These are phyloP conservation scores for Pythium biforme DNA, from an alignment of 352 stramenopile species.

Conservation along the genomic window DNA sequence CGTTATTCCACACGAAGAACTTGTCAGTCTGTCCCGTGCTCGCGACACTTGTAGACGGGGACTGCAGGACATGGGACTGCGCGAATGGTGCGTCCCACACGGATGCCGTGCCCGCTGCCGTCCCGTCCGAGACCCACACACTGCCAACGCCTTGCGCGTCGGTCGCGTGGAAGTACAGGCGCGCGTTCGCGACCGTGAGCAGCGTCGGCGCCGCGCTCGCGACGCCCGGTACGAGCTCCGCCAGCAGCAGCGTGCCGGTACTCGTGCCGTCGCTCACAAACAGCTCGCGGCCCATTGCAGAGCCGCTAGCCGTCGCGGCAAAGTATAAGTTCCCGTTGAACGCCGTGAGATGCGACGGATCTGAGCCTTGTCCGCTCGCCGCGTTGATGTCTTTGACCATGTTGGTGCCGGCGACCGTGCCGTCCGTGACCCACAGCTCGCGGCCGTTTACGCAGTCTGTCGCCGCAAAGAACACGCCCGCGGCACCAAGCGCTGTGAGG, in stretches of 20 bases:
- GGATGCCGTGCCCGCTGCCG: constrained; percentile 16
- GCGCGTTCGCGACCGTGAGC: constrained; percentile 20
- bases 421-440: constrained; percentile 71
- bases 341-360: constrained; percentile 42
- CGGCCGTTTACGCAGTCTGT: constrained; percentile 58
- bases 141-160: constrained; percentile 15
- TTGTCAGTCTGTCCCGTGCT: neutral
- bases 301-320: constrained; percentile 24
- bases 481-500: constrained; percentile 32
- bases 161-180: constrained; percentile 31
- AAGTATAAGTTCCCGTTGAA: constrained; percentile 44
- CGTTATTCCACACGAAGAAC: constrained; percentile 25
- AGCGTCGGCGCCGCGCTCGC: constrained; percentile 29
- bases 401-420: constrained; percentile 34
- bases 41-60: neutral
- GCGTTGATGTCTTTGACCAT: constrained; percentile 55
- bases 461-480: constrained; percentile 64
- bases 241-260: constrained; percentile 37
- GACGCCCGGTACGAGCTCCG: constrained; percentile 32
- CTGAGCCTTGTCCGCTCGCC: constrained; percentile 28
- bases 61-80: constrained; percentile 11
- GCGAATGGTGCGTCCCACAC: constrained; percentile 32
- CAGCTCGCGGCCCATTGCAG: constrained; percentile 39
- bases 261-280: constrained; percentile 58
- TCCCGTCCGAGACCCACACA: constrained; percentile 42